Percentiles rank a stretch among this genome's conserved stretches.
Conservation (phyloP, 805 yeast genomes). For the Brettanomyces nanus region DNA sequence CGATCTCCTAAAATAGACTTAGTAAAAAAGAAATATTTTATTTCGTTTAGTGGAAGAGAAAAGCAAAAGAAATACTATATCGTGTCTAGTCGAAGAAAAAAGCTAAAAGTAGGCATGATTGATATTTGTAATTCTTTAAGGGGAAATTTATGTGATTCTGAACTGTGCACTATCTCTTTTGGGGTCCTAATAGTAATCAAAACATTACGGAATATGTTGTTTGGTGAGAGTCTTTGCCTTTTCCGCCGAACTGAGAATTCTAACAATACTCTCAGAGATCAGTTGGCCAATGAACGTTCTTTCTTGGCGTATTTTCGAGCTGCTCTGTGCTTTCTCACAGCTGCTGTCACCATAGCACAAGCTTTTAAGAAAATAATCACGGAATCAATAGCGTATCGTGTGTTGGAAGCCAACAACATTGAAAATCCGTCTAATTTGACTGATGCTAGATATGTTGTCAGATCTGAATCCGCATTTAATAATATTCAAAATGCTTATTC, state of each 20-base stretch:
- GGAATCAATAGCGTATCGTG: slow-evolving; percentile 2
- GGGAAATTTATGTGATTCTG: too few species aligned
- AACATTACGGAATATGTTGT: too few species aligned
- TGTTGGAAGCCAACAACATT: background rate
- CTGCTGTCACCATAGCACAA: slow-evolving; percentile 35
- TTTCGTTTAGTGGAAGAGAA: too few species aligned
- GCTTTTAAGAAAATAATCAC: slow-evolving; percentile 26
- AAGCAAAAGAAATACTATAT: too few species aligned
- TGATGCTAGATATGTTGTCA: background rate
- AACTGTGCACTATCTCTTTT: too few species aligned
- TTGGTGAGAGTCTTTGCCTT: too few species aligned
- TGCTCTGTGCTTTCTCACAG: slow-evolving; percentile 30
- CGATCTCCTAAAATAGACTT: too few species aligned
- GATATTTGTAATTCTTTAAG: too few species aligned
- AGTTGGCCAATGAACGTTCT: slow-evolving; percentile 43
- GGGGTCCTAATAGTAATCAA: too few species aligned
- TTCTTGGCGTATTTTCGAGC: slow-evolving; percentile 40
- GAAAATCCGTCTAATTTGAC: background rate
- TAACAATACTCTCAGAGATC: slow-evolving; percentile 34
- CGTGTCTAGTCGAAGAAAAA: too few species aligned
- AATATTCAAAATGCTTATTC: background rate
- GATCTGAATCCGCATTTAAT: background rate
- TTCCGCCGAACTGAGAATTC: slow-evolving; percentile 2
- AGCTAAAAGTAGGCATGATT: too few species aligned
- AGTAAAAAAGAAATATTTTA: too few species aligned